Evolutionary conservation across 2,329 filamentous ascomycete genomes (phyloP).

Genomic region (Parastagonospora avenae): DNA sequence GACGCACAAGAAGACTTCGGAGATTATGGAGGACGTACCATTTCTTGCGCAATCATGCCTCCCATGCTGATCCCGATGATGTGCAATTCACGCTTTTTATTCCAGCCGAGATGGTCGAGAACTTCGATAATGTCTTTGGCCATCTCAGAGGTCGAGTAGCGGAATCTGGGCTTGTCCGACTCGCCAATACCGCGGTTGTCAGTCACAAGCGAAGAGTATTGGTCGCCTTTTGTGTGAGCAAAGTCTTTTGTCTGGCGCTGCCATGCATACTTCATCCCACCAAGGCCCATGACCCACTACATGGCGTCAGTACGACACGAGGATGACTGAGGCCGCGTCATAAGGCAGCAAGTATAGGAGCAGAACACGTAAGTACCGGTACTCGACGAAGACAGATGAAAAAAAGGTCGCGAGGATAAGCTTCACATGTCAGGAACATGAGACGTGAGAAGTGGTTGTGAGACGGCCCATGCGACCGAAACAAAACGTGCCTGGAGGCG

Average conservation of each 20-base stretch:
- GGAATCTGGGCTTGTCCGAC: conserved; percentile 75
- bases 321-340: not conserved
- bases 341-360: not conserved
- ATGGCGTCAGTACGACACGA: conserved; percentile 15
- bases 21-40: conserved; percentile 52
- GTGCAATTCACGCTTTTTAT: conserved; percentile 62
- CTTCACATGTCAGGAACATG: conserved; percentile 24
- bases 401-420: conserved; percentile 3
- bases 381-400: not conserved
- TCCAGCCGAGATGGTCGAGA: conserved; percentile 72
- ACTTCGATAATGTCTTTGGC: conserved; percentile 77
- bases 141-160: conserved; percentile 86
- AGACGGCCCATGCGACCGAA: conserved; percentile 45
- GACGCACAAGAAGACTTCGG: conserved; percentile 3
- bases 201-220: conserved; percentile 75
- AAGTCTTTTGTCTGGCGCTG: conserved; percentile 85
- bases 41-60: conserved; percentile 89
- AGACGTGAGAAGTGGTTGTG: conserved; percentile 33
- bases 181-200: conserved; percentile 87
- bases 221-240: conserved; percentile 69
- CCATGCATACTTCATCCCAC: conserved; percentile 71
- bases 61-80: conserved; percentile 82
- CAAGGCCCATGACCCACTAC: conserved; percentile 82
- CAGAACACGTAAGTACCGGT: not conserved
- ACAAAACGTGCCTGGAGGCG: conserved; percentile 37